These are phyloP conservation scores for Diaporthe destruens DNA, from an alignment of 2,329 filamentous ascomycete genomes.

Conservation along the genomic window DNA sequence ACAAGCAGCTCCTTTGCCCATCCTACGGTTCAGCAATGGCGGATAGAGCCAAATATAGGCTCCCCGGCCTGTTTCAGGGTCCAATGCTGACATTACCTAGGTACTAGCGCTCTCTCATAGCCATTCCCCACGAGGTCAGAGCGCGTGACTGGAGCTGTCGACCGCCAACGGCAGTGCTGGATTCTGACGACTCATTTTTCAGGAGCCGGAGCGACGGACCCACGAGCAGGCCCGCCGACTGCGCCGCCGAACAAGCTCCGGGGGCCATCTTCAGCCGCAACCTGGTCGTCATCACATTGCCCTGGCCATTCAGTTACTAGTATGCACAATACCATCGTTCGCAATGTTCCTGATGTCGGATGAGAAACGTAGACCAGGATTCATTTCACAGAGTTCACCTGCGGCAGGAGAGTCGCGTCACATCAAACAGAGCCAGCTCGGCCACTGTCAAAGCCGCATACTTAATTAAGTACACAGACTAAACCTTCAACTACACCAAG, in stretches of 20 bases:
- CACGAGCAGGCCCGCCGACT: slow-evolving; percentile 4
- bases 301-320: not conserved
- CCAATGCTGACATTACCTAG: slow-evolving; percentile 14
- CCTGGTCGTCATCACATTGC: not conserved
- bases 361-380: not conserved
- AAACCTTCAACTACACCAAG: not conserved
- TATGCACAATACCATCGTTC: not conserved
- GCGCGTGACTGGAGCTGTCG: not conserved
- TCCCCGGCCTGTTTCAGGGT: slow-evolving; percentile 26
- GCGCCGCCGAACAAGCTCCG: too few relatives aligned
- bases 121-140: not conserved
- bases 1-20: not conserved
- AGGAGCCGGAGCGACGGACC: not conserved
- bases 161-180: not conserved
- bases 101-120: not conserved
- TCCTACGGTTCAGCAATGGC: slow-evolving; percentile 6
- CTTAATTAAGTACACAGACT: too few relatives aligned
- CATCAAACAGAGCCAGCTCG: not conserved
- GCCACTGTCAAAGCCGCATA: not conserved
- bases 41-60: slow-evolving; percentile 24
- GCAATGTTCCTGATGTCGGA: not conserved
- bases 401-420: not conserved
- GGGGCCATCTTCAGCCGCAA: too few relatives aligned
- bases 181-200: slow-evolving; percentile 16
- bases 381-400: not conserved